Percentiles rank a stretch among this genome's conserved stretches.
phyloP scores from a whole-genome alignment of 2,329 filamentous ascomycete genomes.

The Ceratocystis cacaofunesta region DNA sequence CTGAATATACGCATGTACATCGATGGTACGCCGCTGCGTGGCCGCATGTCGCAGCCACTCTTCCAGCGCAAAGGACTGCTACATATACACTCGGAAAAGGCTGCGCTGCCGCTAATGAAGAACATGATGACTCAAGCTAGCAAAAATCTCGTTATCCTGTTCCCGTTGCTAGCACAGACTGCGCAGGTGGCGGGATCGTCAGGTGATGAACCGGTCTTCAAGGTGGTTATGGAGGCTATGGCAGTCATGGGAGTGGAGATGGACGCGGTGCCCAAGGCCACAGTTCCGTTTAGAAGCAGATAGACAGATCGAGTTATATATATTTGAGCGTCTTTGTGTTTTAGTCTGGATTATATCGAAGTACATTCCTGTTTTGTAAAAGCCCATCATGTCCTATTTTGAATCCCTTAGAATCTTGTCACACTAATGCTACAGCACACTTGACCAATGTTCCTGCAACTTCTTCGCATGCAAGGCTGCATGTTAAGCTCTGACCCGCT shows the following conservation, averaged over 20 bases:
- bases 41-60: slow-evolving; percentile 75
- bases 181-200: slow-evolving; percentile 39
- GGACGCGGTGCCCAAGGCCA: slow-evolving; percentile 18
- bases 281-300: background rate
- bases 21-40: slow-evolving; percentile 78
- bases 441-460: slow-evolving; percentile 48
- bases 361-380: background rate
- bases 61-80: slow-evolving; percentile 66
- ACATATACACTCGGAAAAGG: slow-evolving; percentile 55
- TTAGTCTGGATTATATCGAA: background rate
- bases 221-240: slow-evolving; percentile 43
- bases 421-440: background rate
- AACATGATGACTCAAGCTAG: slow-evolving; percentile 42
- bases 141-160: slow-evolving; percentile 68
- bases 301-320: background rate
- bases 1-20: slow-evolving; percentile 73
- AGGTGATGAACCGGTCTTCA: slow-evolving; percentile 46
- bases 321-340: background rate
- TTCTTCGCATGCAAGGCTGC: slow-evolving; percentile 70
- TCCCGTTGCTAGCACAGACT: slow-evolving; percentile 58
- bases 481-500: slow-evolving; percentile 41
- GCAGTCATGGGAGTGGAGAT: slow-evolving; percentile 47
- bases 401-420: background rate
- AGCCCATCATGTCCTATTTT: background rate
- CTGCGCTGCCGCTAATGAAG: slow-evolving; percentile 46